Percentiles rank a stretch among this genome's conserved stretches.
Evolutionary conservation across 2,329 filamentous ascomycete genomes (phyloP).

Genomic region (Chalaropsis ovoidea): DNA sequence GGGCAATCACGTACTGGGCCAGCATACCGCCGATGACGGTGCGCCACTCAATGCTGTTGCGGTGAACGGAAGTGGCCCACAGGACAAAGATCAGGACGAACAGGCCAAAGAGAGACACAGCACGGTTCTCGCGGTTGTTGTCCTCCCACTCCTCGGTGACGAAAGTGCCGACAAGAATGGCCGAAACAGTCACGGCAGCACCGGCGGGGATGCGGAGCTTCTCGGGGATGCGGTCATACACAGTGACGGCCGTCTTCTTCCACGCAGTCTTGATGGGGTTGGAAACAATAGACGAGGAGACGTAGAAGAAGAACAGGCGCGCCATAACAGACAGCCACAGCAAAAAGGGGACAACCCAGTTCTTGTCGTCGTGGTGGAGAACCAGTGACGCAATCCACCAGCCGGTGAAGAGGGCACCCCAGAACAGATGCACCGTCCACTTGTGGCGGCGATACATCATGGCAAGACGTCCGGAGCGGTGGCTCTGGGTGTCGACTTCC

Average conservation of each 20-base stretch:
- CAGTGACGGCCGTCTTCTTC: constrained; percentile 51
- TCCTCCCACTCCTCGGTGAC: constrained; percentile 58
- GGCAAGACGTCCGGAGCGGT: constrained; percentile 28
- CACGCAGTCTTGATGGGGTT: constrained; percentile 58
- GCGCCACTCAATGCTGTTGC: constrained; percentile 57
- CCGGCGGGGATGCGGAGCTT: constrained; percentile 45
- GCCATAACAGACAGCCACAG: constrained; percentile 66
- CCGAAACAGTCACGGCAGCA: constrained; percentile 53
- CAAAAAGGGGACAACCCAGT: constrained; percentile 78
- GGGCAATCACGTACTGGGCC: constrained; percentile 73
- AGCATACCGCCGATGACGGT: constrained; percentile 84
- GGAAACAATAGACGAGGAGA: constrained; percentile 57
- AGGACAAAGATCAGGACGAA: constrained; percentile 57
- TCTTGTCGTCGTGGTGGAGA: constrained; percentile 59
- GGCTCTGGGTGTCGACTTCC: constrained; percentile 27
- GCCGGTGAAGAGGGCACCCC: constrained; percentile 40
- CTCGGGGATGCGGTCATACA: constrained; percentile 54
- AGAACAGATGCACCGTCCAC: constrained; percentile 39
- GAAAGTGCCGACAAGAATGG: constrained; percentile 71
- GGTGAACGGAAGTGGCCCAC: constrained; percentile 61
- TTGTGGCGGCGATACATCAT: constrained; percentile 39
- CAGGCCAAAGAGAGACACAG: constrained; percentile 70
- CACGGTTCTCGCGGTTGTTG: constrained; percentile 72
- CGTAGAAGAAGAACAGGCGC: constrained; percentile 62
- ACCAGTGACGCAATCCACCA: constrained; percentile 73